Evolutionary conservation across 148 eudicot species (phyloP).

Genomic region (Dianthus caryophyllus): DNA sequence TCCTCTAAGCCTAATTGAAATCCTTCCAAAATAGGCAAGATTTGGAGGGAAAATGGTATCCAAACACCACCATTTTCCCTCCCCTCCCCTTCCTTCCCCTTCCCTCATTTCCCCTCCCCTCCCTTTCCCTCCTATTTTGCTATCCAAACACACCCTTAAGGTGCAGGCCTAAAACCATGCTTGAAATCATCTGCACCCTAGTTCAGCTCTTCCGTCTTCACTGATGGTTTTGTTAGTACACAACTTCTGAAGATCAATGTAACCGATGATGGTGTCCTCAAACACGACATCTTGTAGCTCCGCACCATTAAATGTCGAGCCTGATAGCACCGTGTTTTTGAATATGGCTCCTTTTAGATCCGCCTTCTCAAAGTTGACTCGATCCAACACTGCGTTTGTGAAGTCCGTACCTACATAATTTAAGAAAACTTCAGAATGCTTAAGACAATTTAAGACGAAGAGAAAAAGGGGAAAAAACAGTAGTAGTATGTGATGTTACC

Average conservation of each 20-base stretch:
- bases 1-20: too few species aligned
- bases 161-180: too few species aligned
- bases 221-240: constrained; percentile 44
- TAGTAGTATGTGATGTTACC: constrained; percentile 43
- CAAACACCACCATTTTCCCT: too few species aligned
- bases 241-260: constrained; percentile 58
- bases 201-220: constrained; percentile 39
- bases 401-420: constrained; percentile 62
- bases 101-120: too few species aligned
- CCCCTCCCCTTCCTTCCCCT: too few species aligned
- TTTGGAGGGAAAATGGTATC: too few species aligned
- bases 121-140: too few species aligned
- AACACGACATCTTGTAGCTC: constrained; percentile 64
- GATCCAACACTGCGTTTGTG: constrained; percentile 81
- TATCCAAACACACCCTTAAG: too few species aligned
- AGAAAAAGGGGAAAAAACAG: not conserved
- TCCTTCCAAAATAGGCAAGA: too few species aligned
- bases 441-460: too few species aligned
- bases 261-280: constrained; percentile 74
- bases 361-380: constrained; percentile 74
- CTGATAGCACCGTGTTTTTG: constrained; percentile 75
- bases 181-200: constrained; percentile 46
- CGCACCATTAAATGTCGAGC: constrained; percentile 71
- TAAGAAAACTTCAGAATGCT: too few species aligned
- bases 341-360: constrained; percentile 68